Evolutionary conservation across 1,139 yeast species (phyloP).

Genomic region (Saccharomyces hybrid): DNA sequence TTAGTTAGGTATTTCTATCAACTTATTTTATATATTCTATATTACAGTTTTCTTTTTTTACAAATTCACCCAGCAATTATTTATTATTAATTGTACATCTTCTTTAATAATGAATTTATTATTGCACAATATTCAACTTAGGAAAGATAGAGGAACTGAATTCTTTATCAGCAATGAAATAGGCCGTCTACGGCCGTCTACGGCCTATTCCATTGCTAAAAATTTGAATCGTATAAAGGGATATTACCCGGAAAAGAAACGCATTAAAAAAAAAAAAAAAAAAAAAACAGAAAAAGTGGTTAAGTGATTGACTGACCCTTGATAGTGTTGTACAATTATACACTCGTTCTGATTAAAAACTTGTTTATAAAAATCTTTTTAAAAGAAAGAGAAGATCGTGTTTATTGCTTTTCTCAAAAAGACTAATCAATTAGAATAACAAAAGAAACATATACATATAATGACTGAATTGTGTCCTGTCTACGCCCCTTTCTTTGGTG

Average conservation of each 20-base stretch:
- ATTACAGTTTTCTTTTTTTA: too few species aligned
- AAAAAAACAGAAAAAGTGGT: not conserved
- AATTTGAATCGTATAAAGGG: not conserved
- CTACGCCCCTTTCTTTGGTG: slow-evolving; percentile 79
- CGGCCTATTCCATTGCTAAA: not conserved
- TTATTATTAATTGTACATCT: too few species aligned
- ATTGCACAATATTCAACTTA: not conserved
- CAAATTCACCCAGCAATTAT: too few species aligned
- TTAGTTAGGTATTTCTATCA: too few species aligned
- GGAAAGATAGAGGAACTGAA: not conserved
- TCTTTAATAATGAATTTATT: too few species aligned
- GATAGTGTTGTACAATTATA: not conserved
- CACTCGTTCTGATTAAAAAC: not conserved
- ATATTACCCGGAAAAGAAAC: slow-evolving; percentile 1
- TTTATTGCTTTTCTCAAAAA: not conserved
- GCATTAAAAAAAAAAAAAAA: not conserved
- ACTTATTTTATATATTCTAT: too few species aligned
- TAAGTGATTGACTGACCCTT: slow-evolving; percentile 1
- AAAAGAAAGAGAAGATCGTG: not conserved
- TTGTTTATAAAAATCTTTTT: not conserved
- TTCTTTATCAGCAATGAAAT: not conserved
- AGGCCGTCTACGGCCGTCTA: not conserved
- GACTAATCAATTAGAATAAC: not conserved
- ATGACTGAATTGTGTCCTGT: slow-evolving; percentile 36
- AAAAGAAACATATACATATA: slow-evolving; percentile 1